Evolutionary conservation across 2,329 filamentous ascomycete species (phyloP), one percentile per base, ranked within the genome.

Genomic region (Alternaria sp.): DNA sequence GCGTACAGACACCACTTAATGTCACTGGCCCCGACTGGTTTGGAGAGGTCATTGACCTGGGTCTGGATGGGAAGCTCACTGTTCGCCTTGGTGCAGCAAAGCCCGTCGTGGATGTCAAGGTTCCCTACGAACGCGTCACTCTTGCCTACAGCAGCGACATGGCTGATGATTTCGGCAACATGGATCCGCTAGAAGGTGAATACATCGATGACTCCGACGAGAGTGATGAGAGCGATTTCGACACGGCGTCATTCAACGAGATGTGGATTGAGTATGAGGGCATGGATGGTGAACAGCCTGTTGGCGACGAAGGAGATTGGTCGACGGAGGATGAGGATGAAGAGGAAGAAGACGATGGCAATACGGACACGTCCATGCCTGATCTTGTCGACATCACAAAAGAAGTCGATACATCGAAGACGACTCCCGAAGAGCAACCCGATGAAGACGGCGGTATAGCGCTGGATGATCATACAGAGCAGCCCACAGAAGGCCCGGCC

Each of bases 41-140:
- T 58, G 87, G 87, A 17, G 85, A 88, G 69, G 82, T 89, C 3
- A 80, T 88, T 19, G 84, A 86, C 51, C 78, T 87, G 4, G 81
- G 83, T 12, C 71, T 85, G 4, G 85, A 88, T 69, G 87, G 87
- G 3, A 80, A 78, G 7, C 73, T 87, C 10, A 84, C 82, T 0
- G 80, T 89, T 26, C 82, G 87, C n/a, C 77, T 89, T 17, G 84
- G 85, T 45, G 85, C 83, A 11, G 77, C 83, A 6, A 74, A 81
- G 15, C 76, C 81, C n/a, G 82, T 84, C 12, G 74, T 80, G 51
- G 87, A 89, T 68, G 76, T 89, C 28, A 77, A 76, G 13, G 73
- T 88, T 11, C 73, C 81, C 1, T 75, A 82, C 21, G 86, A 89
- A 63, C 74, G 80, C 23, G 80, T 87, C 15, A 76, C 83, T 2